Base-by-base conservation (phyloP, 805 yeast genomes). In the Candida quercuum region DNA sequence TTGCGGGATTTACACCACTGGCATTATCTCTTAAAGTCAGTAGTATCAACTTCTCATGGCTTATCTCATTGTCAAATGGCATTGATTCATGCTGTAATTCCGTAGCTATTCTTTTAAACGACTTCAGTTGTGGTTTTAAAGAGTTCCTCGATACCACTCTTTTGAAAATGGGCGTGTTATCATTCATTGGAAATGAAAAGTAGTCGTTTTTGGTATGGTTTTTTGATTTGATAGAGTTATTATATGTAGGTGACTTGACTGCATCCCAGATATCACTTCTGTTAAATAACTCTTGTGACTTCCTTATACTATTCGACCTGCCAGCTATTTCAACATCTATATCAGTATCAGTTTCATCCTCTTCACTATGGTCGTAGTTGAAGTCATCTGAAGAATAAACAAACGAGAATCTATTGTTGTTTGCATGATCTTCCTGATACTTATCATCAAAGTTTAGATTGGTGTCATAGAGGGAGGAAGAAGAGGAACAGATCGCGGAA, bases 111-210 rank as follows among this genome's bases (percentile, higher is more conserved):
- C 58, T 37, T 19, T 46, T 40, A 17, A 55, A 50, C 1, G 59
- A 52, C 40, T 53, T 51, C 33, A 52, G 18, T 29, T 53, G 57
- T 6, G 59, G 59, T 25, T 48, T 55, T 13, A 54, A 29, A 2
- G 47, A 35, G 14, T 42, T 51, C 35, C 35, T 51, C 15, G 43
- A 45, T 7, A 53, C 49, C 3, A 53, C 29, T 29, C 58, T 40
- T 54, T 50, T 53, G 41, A 55, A 52, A 2, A 55, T 47, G 4
- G 59, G 57, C 1, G 58, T 49, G 23, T 37, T 38, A 9, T 52
- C 52, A 30, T 26, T 37, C 5, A 29, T 38, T 9, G 48, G 46
- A 1, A 42, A 37, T 5, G 43, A 38, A n/a, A 44, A 40, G 17
- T 46, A 42, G 5, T 42, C 46, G 15, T 14, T 26, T 2, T n/a